Base-by-base conservation (phyloP, 257 asterid genomes). In the Agastache rugosa region DNA sequence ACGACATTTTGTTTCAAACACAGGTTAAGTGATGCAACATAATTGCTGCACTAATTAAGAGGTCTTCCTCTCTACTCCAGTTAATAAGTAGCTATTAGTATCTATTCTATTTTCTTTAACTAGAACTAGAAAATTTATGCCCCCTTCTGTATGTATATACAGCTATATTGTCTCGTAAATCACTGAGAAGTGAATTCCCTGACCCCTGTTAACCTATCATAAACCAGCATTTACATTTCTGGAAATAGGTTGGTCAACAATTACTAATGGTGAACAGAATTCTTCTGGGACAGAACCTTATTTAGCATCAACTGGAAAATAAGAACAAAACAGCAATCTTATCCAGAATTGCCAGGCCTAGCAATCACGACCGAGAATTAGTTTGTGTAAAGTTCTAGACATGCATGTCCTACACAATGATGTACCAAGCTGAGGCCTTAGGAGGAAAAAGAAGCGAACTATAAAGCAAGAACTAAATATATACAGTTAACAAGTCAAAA, bases 1-100 rank as follows among this genome's bases (percentile, higher is more conserved):
- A 20, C 45, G 25, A 68, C 9, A 72, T 27, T 42, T 12, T 60
- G 47, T 23, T 73, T 27, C 17, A 67, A 72, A 45, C 34, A 25
- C 23, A 39, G 45, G 39, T 4, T 2, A 35, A 10, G 7, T 19
- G 60, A 47, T 41, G 59, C 51, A 51, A 67, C 27, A 16, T 15
- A 55, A 22, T 11, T 54, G 53, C 12, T 23, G 61, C 15, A 20
- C 44, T 12, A 31, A 31, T 31, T 31, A 58, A 19, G 53, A 5
- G n/a, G 58, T 48, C 29, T 66, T 59, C 39, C 53, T 74, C 53
- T 74, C 79, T 34, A 20, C 37, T 20, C 39, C 8, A 63, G 39
- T 22, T 8, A 10, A 51, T 39, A 37, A 45, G 47, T 22, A 48
- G 29, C 35, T 64, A 63, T 27, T 56, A 45, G 41, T 25, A 16